Conservation (phyloP, 257 asterid genomes). For the Anisodus tanguticus region DNA sequence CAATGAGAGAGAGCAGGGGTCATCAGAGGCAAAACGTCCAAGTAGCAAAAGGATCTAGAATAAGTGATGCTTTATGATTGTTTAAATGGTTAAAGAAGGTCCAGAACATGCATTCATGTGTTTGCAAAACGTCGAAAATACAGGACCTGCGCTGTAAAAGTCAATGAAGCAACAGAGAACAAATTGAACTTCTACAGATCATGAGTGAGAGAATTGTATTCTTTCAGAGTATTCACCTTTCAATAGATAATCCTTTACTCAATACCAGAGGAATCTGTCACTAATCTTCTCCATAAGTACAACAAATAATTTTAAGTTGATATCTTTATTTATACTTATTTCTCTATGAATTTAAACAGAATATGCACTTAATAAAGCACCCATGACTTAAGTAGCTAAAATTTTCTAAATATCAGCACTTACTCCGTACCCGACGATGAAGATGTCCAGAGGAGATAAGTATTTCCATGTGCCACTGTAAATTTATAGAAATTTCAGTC, state of each 20-base stretch:
- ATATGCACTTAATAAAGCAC: slow-evolving; percentile 12
- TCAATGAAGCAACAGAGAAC: not conserved
- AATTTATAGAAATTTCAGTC: slow-evolving; percentile 31
- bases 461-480: slow-evolving; percentile 88
- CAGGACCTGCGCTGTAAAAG: not conserved
- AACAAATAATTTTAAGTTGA: not conserved
- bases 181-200: slow-evolving; percentile 7
- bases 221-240: slow-evolving; percentile 17
- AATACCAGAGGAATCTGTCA: slow-evolving; percentile 7
- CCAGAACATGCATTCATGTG: not conserved
- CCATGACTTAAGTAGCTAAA: slow-evolving; percentile 16
- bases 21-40: not conserved
- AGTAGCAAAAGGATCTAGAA: not conserved
- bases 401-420: slow-evolving; percentile 40
- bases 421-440: slow-evolving; percentile 96
- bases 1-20: not conserved
- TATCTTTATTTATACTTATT: not conserved
- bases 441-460: slow-evolving; percentile 81
- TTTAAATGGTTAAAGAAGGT: not conserved
- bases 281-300: slow-evolving; percentile 5
- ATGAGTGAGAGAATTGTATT: not conserved
- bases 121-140: not conserved
- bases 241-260: not conserved
- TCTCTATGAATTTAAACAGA: slow-evolving; percentile 20
- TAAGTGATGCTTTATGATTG: not conserved